These are phyloP conservation scores for Aspergillus sclerotioniger DNA, from an alignment of 495 filamentous ascomycete species.

Conservation along the genomic window DNA sequence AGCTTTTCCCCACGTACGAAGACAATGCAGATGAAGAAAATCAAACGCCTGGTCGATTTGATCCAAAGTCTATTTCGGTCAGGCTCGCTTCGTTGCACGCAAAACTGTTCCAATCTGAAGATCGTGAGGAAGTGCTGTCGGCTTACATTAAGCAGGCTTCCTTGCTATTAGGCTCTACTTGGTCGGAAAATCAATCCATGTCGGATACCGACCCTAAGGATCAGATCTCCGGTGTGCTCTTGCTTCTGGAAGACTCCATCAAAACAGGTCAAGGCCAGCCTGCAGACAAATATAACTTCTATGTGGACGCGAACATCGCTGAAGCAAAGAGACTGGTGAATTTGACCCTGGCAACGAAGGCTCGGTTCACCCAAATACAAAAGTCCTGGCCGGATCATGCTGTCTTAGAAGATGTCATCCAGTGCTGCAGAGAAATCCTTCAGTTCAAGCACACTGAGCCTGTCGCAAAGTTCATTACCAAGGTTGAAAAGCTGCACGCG, in stretches of 20 bases:
- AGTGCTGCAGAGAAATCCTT: slow-evolving; percentile 68
- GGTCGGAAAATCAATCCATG: slow-evolving; percentile 31
- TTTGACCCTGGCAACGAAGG: slow-evolving; percentile 62
- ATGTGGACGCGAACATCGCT: slow-evolving; percentile 69
- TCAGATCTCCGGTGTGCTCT: slow-evolving; percentile 62
- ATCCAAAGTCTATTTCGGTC: slow-evolving; percentile 47
- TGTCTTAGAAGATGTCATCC: slow-evolving; percentile 71
- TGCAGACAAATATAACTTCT: slow-evolving; percentile 74
- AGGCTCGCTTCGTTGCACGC: slow-evolving; percentile 54
- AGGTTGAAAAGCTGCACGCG: slow-evolving; percentile 77
- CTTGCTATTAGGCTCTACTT: slow-evolving; percentile 37
- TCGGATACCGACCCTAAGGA: slow-evolving; percentile 43
- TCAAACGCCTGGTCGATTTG: slow-evolving; percentile 26
- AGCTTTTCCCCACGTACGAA: slow-evolving; percentile 79
- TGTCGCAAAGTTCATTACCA: slow-evolving; percentile 76
- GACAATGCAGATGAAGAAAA: slow-evolving; percentile 35
- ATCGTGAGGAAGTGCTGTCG: slow-evolving; percentile 28
- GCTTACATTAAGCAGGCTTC: slow-evolving; percentile 41
- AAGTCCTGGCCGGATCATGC: slow-evolving; percentile 69
- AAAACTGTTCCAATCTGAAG: slow-evolving; percentile 40
- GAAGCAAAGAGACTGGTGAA: slow-evolving; percentile 70
- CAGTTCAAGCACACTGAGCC: slow-evolving; percentile 78
- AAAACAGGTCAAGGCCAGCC: slow-evolving; percentile 28
- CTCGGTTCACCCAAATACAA: slow-evolving; percentile 69
- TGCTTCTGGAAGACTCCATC: slow-evolving; percentile 62